These are phyloP conservation scores for Candida pini DNA, from an alignment of 805 yeast species.

Conservation along the genomic window DNA sequence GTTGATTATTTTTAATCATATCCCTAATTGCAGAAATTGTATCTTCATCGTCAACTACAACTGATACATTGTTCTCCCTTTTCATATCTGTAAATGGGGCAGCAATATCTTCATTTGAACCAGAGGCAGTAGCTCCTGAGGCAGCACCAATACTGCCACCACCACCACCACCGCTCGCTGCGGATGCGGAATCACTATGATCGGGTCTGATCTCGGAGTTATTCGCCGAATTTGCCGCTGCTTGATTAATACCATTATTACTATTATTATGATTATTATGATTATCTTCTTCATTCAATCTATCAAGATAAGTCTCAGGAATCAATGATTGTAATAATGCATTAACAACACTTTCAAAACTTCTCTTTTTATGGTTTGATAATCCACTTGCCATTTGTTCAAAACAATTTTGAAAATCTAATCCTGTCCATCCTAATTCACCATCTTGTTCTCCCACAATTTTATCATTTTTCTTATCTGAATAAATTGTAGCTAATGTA, in stretches of 20 bases:
- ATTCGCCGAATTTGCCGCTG: too few relatives aligned
- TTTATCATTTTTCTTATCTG: slow-evolving; percentile 14
- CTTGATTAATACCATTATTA: too few relatives aligned
- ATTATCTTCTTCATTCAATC: not conserved
- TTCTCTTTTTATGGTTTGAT: slow-evolving; percentile 40
- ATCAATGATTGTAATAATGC: slow-evolving; percentile 14
- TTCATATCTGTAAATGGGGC: not conserved
- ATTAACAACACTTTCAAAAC: slow-evolving; percentile 28
- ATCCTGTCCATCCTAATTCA: slow-evolving; percentile 43
- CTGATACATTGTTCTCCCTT: not conserved
- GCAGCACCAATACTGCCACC: too few relatives aligned
- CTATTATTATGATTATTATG: too few relatives aligned
- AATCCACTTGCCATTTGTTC: slow-evolving; percentile 51
- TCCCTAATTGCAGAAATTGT: slow-evolving; percentile 2
- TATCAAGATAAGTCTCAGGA: slow-evolving; percentile 1
- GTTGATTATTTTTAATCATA: slow-evolving; percentile 2
- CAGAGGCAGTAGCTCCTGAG: too few relatives aligned
- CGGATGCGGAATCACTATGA: too few relatives aligned
- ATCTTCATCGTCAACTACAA: not conserved
- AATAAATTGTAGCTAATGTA: slow-evolving; percentile 41
- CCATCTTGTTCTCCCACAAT: not conserved
- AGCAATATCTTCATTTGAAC: not conserved
- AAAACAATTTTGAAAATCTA: slow-evolving; percentile 57
- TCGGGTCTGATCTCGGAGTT: too few relatives aligned
- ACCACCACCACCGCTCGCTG: too few relatives aligned